phyloP scores from a whole-genome alignment of 768 basidiomycete species.

The Neoboletus subvelutipes region DNA sequence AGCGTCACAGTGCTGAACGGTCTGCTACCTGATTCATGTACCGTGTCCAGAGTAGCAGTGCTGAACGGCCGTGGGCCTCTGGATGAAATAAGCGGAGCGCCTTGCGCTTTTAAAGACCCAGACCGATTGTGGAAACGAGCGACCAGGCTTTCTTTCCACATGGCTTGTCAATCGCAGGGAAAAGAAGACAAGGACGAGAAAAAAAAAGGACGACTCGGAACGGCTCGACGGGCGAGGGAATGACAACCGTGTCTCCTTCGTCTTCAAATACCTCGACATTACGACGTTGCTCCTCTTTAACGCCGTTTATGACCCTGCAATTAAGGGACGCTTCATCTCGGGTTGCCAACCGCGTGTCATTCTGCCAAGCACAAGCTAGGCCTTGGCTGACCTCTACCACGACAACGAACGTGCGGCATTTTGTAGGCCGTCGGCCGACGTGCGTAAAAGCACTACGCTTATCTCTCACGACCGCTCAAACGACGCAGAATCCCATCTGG shows the following conservation, averaged over 20 bases:
- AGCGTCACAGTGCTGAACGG: background rate
- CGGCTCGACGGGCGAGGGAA: background rate
- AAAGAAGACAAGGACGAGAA: background rate
- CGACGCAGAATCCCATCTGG: background rate
- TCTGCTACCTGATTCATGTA: background rate
- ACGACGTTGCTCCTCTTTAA: background rate
- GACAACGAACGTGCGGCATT: too few species aligned
- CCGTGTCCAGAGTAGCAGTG: background rate
- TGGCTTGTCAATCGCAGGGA: background rate
- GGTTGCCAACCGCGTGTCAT: too few species aligned
- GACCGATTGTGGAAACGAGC: slow-evolving; percentile 12
- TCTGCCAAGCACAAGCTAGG: background rate
- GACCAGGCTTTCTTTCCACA: slow-evolving; percentile 19
- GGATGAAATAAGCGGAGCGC: slow-evolving; percentile 15
- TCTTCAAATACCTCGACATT: slow-evolving; percentile 11
- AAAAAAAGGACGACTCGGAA: background rate
- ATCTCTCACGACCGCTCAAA: background rate
- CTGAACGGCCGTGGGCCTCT: slow-evolving; percentile 2
- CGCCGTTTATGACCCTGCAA: background rate
- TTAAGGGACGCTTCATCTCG: background rate
- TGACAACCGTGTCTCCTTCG: background rate
- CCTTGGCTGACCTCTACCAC: background rate
- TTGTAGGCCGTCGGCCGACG: background rate
- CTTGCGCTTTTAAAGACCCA: slow-evolving; percentile 8
- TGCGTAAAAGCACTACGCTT: background rate